Evolutionary conservation across 345 rosid species (phyloP), one percentile per base, ranked within the genome.

Genomic region (Euphorbia pulcherrima): DNA sequence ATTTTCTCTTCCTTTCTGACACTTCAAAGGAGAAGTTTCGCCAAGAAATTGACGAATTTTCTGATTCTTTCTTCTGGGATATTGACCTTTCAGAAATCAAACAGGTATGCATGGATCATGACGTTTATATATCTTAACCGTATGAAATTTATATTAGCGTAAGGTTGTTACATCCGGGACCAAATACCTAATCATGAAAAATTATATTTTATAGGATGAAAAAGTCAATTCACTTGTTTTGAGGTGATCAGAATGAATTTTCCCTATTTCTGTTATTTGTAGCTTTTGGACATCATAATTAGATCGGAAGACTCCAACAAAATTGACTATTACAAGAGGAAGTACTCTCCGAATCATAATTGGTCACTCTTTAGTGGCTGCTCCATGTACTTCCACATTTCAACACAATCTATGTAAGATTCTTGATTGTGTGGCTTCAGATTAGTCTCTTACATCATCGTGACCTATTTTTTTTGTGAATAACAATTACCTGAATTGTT

Each of bases 41-140:
- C 68, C 90, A 86, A 82, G 97, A 94, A 66, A 81, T 94, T 55
- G 99, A 94, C 74, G 88, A 89, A 76, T 94, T 77, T 81, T 85
- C 90, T 16, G 97, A 94, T 73, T 85, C 91, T 65, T 94, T 86
- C 77, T 90, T 66, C 70, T 84, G 88, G 87, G 86, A 89, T 75
- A 79, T 94, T 68, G 96, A 84, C 78, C 87, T 91, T 68, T 79
- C 79, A 9, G 94, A 85, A 72, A 77, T 91, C 60, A 91, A 80
- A 73, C 99, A 91, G 94, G 99, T 94, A 29, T 11, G 59, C 40
- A n/a, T 60, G 39, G 46, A 53, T 50, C 64, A 54, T 47, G 47
- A 51, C 29, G 23, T 69, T 44, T n/a, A 20, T 24, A 14, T 46
- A 62, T 39, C 59, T 72, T 30, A 47, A 63, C 67, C 14, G 18